Conservation (phyloP, 1,139 yeast species). For the Lodderomyces beijingensis region DNA sequence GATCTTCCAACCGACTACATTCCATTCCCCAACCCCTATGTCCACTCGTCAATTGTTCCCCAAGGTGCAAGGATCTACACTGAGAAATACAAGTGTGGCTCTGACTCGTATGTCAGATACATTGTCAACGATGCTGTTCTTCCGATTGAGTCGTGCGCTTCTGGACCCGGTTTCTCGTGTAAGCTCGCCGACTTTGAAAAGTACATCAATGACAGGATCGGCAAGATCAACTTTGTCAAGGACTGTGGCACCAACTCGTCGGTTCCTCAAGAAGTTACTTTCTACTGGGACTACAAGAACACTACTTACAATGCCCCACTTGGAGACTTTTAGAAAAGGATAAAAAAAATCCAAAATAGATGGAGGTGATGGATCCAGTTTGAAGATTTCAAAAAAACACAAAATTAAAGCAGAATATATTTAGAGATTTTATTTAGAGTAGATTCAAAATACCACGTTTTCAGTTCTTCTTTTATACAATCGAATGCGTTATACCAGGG, state of each 20-base stretch:
- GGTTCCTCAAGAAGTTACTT: constrained; percentile 27
- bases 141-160: constrained; percentile 46
- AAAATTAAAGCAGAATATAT: too few species aligned
- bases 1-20: constrained; percentile 21
- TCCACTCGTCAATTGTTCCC: constrained; percentile 47
- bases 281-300: constrained; percentile 32
- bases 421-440: too few species aligned
- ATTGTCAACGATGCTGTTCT: constrained; percentile 55
- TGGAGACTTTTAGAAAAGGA: constrained; percentile 13
- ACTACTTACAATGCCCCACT: constrained; percentile 24
- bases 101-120: constrained; percentile 41
- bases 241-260: constrained; percentile 35
- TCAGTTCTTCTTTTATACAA: too few species aligned
- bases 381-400: too few species aligned
- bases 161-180: constrained; percentile 61
- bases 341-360: too few species aligned
- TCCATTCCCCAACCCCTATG: constrained; percentile 40
- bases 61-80: constrained; percentile 52
- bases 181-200: constrained; percentile 34
- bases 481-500: too few species aligned
- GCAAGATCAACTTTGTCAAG: constrained; percentile 22
- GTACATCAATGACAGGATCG: constrained; percentile 26
- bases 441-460: too few species aligned
- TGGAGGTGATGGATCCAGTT: too few species aligned
- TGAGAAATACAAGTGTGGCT: constrained; percentile 44